Evolutionary conservation across 2,329 filamentous ascomycete species (phyloP).

Genomic region (Fusarium luffae): DNA sequence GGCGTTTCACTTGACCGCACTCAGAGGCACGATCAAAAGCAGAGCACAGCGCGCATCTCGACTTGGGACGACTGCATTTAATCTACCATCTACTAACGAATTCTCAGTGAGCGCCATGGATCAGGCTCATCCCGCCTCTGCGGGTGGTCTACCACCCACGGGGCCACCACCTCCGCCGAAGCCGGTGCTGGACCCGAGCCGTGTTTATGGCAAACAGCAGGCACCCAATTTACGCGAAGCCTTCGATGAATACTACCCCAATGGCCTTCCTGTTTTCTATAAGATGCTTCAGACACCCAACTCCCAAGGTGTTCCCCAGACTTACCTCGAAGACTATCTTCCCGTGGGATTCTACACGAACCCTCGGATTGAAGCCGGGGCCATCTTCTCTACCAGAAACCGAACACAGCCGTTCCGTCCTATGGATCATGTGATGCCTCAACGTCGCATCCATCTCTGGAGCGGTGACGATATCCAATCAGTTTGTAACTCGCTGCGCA

Average conservation of each 20-base stretch:
- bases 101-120: conserved; percentile 31
- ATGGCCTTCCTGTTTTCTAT: conserved; percentile 51
- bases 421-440: conserved; percentile 44
- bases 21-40: background rate
- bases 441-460: conserved; percentile 53
- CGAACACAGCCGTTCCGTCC: conserved; percentile 47
- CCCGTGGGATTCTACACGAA: conserved; percentile 53
- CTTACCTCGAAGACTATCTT: conserved; percentile 53
- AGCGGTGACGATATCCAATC: conserved; percentile 53
- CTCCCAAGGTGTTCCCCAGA: conserved; percentile 40
- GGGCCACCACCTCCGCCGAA: conserved; percentile 28
- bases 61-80: background rate
- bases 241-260: conserved; percentile 51
- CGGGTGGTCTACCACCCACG: conserved; percentile 17
- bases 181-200: conserved; percentile 30
- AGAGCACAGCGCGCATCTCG: background rate
- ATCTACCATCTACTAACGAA: conserved; percentile 17
- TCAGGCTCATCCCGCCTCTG: conserved; percentile 6
- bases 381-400: conserved; percentile 55
- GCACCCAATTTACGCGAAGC: conserved; percentile 40
- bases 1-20: background rate
- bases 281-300: conserved; percentile 47
- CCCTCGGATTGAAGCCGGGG: conserved; percentile 46
- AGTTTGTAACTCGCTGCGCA: conserved; percentile 54
- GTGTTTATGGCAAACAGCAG: conserved; percentile 40